Evolutionary conservation across 495 filamentous ascomycete species (phyloP), one percentile per base, ranked within the genome.

Genomic region (Penicillium manginii): DNA sequence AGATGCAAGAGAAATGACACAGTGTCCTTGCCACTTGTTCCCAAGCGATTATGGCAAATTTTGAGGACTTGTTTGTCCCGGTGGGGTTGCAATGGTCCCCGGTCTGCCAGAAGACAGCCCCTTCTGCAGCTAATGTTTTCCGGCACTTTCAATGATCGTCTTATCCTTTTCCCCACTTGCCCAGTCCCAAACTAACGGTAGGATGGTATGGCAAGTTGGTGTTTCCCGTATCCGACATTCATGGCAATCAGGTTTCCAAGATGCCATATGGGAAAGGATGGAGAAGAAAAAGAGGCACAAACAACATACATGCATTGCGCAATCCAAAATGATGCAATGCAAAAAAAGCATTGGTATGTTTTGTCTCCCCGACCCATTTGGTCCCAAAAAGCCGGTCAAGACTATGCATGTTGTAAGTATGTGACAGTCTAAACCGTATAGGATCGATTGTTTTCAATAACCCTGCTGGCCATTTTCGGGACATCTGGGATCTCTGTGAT

Each of bases 401-500:
- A 5, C 12, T 37, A 12, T n/a, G 35, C 14, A 37, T 5, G 2
- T 11, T 10, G 12, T 37, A 5, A 4, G 4, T 37, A 37, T 29
- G 26, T 29, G 26, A 29, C 35, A 37, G 14, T 37, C 35, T 37
- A n/a, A 37, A 37, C 26, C 26, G 26, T 19, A 9, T 53, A 33
- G 45, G 33, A 50, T 52, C 55, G 33, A 57, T 45, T 60, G 60
- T 58, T 60, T 52, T 9, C 39, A 52, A 39, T 56, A 54, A 54
- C 48, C 56, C 55, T 50, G 39, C 26, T 35, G 12, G 7, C 18
- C 47, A 49, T 18, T 33, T 26, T 37, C 51, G 52, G 26, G 21
- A 52, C 15, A 43, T 35, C 37, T 55, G 54, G 45, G 31, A 22
- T 19, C 18, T 52, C 39, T 54, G 58, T 58, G 54, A 66, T 63